Conservation (phyloP, 306 rosid species). For the Lablab purpureus region DNA sequence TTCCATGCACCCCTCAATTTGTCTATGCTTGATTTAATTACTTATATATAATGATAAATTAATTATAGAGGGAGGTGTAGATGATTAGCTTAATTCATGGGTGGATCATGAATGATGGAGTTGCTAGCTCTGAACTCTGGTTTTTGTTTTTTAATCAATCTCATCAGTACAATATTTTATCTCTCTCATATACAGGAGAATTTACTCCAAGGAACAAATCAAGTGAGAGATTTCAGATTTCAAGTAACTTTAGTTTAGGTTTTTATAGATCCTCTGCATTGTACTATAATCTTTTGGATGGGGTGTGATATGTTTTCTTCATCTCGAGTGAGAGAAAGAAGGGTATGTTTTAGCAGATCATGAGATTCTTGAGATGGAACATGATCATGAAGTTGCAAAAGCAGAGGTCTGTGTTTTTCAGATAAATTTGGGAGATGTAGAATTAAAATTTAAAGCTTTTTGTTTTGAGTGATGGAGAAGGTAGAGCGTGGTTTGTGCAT, state of each 20-base stretch:
- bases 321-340: background rate
- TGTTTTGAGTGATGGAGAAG: background rate
- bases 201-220: background rate
- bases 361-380: background rate
- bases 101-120: background rate
- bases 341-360: slow-evolving; percentile 6
- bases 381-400: slow-evolving; percentile 1
- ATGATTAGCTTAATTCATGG: background rate
- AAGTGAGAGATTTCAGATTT: background rate
- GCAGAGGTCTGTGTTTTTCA: background rate
- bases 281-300: background rate
- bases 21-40: background rate
- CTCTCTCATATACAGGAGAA: background rate
- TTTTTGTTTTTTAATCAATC: background rate
- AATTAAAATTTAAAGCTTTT: background rate
- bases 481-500: background rate
- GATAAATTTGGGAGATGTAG: background rate
- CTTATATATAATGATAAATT: no score
- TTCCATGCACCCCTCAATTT: slow-evolving; percentile 16
- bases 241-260: background rate
- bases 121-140: background rate
- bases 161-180: background rate
- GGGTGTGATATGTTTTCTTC: background rate
- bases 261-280: background rate
- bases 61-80: background rate